phyloP scores from a whole-genome alignment of 345 rosid genomes.

The Sapria himalayana region DNA sequence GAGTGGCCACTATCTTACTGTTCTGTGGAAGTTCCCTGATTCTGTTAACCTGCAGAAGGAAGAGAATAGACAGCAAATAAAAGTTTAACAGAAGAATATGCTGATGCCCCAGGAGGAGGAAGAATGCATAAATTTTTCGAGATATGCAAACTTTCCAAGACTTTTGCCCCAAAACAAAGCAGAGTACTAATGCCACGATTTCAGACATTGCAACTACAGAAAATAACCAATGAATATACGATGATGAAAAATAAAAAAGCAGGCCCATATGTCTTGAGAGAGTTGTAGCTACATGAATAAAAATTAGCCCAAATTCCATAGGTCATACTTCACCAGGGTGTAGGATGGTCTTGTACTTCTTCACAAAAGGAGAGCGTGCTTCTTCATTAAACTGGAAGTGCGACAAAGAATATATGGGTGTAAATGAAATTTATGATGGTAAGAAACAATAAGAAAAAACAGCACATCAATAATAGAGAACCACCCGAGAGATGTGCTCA shows the following conservation, averaged over 20 bases:
- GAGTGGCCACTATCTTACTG: slow-evolving; percentile 87
- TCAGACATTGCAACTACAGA: too few species aligned
- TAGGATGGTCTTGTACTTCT: slow-evolving; percentile 93
- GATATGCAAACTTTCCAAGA: too few species aligned
- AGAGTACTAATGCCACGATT: too few species aligned
- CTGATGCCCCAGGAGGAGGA: too few species aligned
- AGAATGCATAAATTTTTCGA: too few species aligned
- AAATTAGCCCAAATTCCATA: neutral
- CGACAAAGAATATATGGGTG: neutral
- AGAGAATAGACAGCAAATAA: neutral
- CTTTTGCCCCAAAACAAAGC: too few species aligned
- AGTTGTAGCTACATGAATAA: too few species aligned
- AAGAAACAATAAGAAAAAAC: neutral
- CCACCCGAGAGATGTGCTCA: slow-evolving; percentile 64
- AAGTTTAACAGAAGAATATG: too few species aligned
- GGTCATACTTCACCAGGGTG: slow-evolving; percentile 93
- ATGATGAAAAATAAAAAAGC: too few species aligned
- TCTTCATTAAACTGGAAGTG: slow-evolving; percentile 90
- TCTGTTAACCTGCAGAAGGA: slow-evolving; percentile 64
- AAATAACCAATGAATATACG: too few species aligned
- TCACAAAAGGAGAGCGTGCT: slow-evolving; percentile 94
- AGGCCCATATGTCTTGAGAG: too few species aligned
- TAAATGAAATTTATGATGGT: neutral
- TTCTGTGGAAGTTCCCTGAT: slow-evolving; percentile 95
- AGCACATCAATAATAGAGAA: neutral